Conservation (phyloP, 2,329 filamentous ascomycete genomes). For the Diaporthe longicolla region DNA sequence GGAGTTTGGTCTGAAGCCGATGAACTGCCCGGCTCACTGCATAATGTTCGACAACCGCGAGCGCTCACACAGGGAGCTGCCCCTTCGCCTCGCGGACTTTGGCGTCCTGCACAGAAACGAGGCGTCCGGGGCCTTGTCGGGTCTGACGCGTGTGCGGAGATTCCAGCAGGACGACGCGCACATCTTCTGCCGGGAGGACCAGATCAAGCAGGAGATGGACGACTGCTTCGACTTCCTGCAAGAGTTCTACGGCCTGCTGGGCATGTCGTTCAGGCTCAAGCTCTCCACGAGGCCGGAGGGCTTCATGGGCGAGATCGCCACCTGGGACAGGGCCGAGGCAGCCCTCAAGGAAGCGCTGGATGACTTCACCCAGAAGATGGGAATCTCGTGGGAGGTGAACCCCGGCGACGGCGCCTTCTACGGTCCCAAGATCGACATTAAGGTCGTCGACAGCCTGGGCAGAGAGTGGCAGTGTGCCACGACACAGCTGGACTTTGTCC, state of each 20-base stretch:
- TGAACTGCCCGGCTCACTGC: constrained; percentile 98
- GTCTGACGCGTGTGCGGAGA: constrained; percentile 90
- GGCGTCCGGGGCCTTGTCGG: constrained; percentile 90
- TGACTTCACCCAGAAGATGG: constrained; percentile 72
- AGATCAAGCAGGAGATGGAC: constrained; percentile 81
- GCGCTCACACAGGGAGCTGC: constrained; percentile 90
- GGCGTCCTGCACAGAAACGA: constrained; percentile 97
- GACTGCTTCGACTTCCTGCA: constrained; percentile 90
- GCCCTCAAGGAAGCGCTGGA: constrained; percentile 85
- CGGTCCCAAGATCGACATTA: constrained; percentile 98
- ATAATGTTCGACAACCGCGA: constrained; percentile 87
- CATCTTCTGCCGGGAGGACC: constrained; percentile 91
- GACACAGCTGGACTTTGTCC: constrained; percentile 90
- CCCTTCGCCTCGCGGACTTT: constrained; percentile 94
- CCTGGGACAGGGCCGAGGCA: constrained; percentile 90
- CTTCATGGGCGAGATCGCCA: constrained; percentile 86
- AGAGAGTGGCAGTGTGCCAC: constrained; percentile 87
- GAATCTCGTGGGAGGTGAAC: constrained; percentile 88
- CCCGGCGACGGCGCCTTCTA: constrained; percentile 98
- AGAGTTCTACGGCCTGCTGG: constrained; percentile 81
- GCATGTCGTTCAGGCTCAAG: constrained; percentile 93
- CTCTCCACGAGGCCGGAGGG: constrained; percentile 92
- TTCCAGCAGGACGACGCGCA: constrained; percentile 98
- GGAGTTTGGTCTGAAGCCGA: constrained; percentile 83
- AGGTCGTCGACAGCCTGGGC: constrained; percentile 87